A percentile compares a stretch with the other conserved stretches of the same genome.
Evolutionary conservation across 805 yeast genomes (phyloP).

Genomic region (Teunomyces pallodes): DNA sequence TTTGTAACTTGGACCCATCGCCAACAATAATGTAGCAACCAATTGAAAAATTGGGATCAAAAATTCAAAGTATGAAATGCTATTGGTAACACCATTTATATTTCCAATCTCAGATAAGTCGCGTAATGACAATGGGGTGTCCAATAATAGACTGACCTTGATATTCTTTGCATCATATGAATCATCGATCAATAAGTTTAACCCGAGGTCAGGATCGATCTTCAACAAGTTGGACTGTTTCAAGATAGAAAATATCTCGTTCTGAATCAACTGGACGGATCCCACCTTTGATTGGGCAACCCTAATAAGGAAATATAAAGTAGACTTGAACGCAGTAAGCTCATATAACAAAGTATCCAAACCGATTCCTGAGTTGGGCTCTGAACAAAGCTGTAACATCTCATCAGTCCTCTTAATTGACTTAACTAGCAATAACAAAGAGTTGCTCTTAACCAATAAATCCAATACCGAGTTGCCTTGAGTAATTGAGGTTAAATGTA

Average conservation of each 20-base stretch:
- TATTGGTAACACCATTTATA: slow-evolving; percentile 11
- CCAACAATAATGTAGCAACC: slow-evolving; percentile 60
- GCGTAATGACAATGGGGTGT: slow-evolving; percentile 44
- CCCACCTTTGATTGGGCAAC: slow-evolving; percentile 77
- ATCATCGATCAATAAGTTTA: slow-evolving; percentile 46
- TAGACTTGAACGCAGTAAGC: slow-evolving; percentile 71
- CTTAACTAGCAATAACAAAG: slow-evolving; percentile 61
- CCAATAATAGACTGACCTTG: slow-evolving; percentile 48
- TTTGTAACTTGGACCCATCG: slow-evolving; percentile 75
- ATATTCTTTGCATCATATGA: slow-evolving; percentile 24
- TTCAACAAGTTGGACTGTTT: slow-evolving; percentile 53
- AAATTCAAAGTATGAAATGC: slow-evolving; percentile 61
- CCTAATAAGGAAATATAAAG: slow-evolving; percentile 64
- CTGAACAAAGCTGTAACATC: slow-evolving; percentile 40
- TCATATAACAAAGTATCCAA: slow-evolving; percentile 65
- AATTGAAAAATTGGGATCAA: slow-evolving; percentile 74
- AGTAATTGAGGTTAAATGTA: slow-evolving; percentile 51
- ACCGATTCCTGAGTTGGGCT: slow-evolving; percentile 32
- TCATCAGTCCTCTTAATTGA: slow-evolving; percentile 71
- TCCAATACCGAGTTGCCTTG: slow-evolving; percentile 55
- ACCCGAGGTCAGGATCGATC: slow-evolving; percentile 79
- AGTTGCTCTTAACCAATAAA: slow-evolving; percentile 60
- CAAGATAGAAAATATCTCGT: slow-evolving; percentile 66
- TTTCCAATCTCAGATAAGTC: slow-evolving; percentile 11
- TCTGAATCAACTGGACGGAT: slow-evolving; percentile 70